Evolutionary conservation across 1,284 basidiomycete genomes (phyloP), one percentile per base, ranked within the genome.

Genomic region (Ustilago loliicola): DNA sequence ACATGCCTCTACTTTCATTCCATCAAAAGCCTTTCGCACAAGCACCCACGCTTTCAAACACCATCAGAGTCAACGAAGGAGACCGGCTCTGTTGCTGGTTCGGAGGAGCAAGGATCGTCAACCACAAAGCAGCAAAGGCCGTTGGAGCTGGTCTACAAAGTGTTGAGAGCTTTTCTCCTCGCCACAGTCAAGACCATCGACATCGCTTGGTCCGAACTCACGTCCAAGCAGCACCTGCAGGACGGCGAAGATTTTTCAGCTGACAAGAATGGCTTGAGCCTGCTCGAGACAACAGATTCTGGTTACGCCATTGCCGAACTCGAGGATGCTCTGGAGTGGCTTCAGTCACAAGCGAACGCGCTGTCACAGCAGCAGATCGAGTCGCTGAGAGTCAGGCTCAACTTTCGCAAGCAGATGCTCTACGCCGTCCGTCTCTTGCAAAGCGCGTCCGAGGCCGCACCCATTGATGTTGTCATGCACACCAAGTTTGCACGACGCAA

Each of bases 121-220:
- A 17, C 9, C 34, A 6, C 59, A 50, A 29, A 17, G 27, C 21
- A 51, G 40, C 47, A 51, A 15, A 27, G 47, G 4, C 65, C 61
- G 27, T 40, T 55, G 25, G 90, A 81, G 89, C 94, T 27, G 84
- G 93, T 62, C 90, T 91, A 2, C 81, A 91, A 11, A 58, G 92
- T 95, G 10, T 87, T 98, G 13, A 88, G 92, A 42, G 89, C 93
- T 0, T 91, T 89, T 55, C 88, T 93, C 7, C 88, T 92, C 52
- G 94, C 91, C 0, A 87, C 94, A 51, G 88, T 95, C 69, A 98
- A 98, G 85, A 92, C 90, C 63, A 92, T 93, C 81, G 93, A 94
- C 87, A 85, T 95, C 11, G 90, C 91, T 0, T 96, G 93, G 91
- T 89, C 91, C 70, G 93, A 95, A 82, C 87, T 97, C 30, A 61